Conservation (phyloP, 2,329 filamentous ascomycete genomes). For the Reticulascus tulasneorum region DNA sequence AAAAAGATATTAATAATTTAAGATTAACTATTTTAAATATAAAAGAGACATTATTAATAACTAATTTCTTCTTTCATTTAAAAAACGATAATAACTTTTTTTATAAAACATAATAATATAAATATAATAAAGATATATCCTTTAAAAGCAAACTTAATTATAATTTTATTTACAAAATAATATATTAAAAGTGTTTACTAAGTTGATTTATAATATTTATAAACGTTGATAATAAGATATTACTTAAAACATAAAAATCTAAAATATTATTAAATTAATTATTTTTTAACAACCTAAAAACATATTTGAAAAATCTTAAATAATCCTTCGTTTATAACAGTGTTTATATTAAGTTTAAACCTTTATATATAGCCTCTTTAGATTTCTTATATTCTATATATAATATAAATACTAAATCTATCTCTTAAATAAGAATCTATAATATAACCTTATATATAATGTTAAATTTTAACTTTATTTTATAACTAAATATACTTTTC, state of each 20-base stretch:
- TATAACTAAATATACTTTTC: constrained; percentile 7
- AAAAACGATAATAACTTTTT: constrained; percentile 97
- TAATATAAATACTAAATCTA: constrained; percentile 54
- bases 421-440: constrained; percentile 29
- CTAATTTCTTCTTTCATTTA: constrained; percentile 85
- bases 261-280: constrained; percentile 24
- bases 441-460: constrained; percentile 1
- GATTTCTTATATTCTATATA: constrained; percentile 56
- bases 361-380: constrained; percentile 47
- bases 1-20: constrained; percentile 31
- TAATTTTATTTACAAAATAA: constrained; percentile 44
- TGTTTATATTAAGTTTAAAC: constrained; percentile 46
- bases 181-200: constrained; percentile 36
- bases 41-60: constrained; percentile 66
- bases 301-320: constrained; percentile 86
- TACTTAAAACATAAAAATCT: constrained; percentile 12
- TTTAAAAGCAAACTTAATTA: constrained; percentile 45
- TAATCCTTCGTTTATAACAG: constrained; percentile 57
- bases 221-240: constrained; percentile 31
- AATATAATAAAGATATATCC: constrained; percentile 38
- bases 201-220: constrained; percentile 31
- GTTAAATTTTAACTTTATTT: constrained; percentile 3
- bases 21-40: constrained; percentile 41
- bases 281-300: constrained; percentile 72
- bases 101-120: constrained; percentile 55